phyloP scores from a whole-genome alignment of 495 filamentous ascomycete genomes.

The Podospora sp. region DNA sequence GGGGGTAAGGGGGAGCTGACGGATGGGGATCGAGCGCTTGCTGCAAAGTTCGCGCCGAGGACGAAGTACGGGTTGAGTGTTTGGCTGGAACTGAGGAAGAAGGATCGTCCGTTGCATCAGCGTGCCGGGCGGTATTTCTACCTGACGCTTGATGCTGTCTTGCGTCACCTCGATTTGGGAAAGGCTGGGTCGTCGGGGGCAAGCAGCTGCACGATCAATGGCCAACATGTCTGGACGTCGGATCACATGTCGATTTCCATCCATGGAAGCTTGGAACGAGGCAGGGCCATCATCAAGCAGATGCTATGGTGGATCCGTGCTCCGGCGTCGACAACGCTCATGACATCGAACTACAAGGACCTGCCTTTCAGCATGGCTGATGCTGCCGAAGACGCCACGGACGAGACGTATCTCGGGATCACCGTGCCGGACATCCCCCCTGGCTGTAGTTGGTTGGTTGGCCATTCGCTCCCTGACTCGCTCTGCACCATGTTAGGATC shows the following conservation, averaged over 20 bases:
- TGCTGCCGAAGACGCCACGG: background rate
- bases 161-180: background rate
- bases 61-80: background rate
- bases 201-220: slow-evolving; percentile 5
- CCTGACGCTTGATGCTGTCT: slow-evolving; percentile 1
- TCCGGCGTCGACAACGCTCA: background rate
- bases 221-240: background rate
- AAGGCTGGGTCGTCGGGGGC: background rate
- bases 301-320: slow-evolving; percentile 8
- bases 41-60: background rate
- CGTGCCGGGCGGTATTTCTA: slow-evolving; percentile 4
- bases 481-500: background rate
- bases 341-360: background rate
- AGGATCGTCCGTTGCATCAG: slow-evolving; percentile 8
- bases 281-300: slow-evolving; percentile 8
- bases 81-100: background rate
- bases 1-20: background rate
- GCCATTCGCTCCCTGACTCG: slow-evolving; percentile 5
- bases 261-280: background rate
- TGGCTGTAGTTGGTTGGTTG: slow-evolving; percentile 1
- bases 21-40: background rate
- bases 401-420: background rate
- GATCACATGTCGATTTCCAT: slow-evolving; percentile 1
- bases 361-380: slow-evolving; percentile 7
- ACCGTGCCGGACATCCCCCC: slow-evolving; percentile 1